Evolutionary conservation across 2,329 filamentous ascomycete species (phyloP).

Genomic region (Pyricularia sp.): DNA sequence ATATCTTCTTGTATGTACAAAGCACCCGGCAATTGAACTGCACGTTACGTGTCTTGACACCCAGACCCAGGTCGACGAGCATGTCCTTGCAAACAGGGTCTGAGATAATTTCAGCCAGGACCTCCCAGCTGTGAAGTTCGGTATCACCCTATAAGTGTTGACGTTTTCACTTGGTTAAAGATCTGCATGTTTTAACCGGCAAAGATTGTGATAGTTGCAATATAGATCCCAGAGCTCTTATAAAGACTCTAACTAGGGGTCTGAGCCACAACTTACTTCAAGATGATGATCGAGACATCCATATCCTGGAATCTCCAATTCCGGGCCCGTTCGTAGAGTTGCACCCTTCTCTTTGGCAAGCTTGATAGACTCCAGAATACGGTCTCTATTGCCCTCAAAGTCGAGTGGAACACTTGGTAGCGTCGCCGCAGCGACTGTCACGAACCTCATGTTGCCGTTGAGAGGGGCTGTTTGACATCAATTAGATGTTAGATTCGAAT

Average conservation of each 20-base stretch:
- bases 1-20: slow-evolving; percentile 19
- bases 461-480: background rate
- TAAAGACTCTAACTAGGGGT: background rate
- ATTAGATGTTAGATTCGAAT: background rate
- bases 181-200: background rate
- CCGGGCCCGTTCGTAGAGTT: slow-evolving; percentile 51
- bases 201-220: background rate
- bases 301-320: slow-evolving; percentile 28
- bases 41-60: slow-evolving; percentile 21
- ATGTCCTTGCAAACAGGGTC: slow-evolving; percentile 13
- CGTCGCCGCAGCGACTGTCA: slow-evolving; percentile 26
- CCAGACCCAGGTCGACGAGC: slow-evolving; percentile 13
- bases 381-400: slow-evolving; percentile 51
- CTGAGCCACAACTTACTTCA: slow-evolving; percentile 9
- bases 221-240: background rate
- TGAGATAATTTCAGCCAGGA: slow-evolving; percentile 13
- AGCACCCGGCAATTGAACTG: slow-evolving; percentile 28
- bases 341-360: slow-evolving; percentile 51
- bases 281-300: slow-evolving; percentile 23
- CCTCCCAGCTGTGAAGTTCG: slow-evolving; percentile 14
- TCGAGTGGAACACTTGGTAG: slow-evolving; percentile 38
- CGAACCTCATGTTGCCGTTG: slow-evolving; percentile 15
- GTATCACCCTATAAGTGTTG: slow-evolving; percentile 9
- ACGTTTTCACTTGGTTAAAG: background rate
- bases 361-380: slow-evolving; percentile 55